Evolutionary conservation across 768 basidiomycete genomes (phyloP), one percentile per base, ranked within the genome.

Genomic region (Lentinula lateritia): DNA sequence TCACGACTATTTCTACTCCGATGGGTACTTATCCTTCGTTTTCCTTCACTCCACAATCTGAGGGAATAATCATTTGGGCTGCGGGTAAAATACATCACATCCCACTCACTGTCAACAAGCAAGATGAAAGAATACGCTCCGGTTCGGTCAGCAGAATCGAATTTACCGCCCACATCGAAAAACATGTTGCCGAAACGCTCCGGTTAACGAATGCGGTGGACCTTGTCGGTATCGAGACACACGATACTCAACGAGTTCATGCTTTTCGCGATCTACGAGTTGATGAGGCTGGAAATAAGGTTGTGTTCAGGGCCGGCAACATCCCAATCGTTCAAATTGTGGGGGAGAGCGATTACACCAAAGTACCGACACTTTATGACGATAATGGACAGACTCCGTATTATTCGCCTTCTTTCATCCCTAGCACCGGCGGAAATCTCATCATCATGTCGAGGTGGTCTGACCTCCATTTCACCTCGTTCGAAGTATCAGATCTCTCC

Each of bases 21-120:
- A 90, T 90, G 87, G 87, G 88, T 10, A 91, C 89, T 43, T 91
- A 91, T 65, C 89, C 89, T 0, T 85, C 87, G 0, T 91, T 88
- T 67, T 79, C 88, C 8, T 90, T 90, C 71, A 80, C 84, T 0
- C 86, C 85, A 0, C 71, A 74, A 16, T 83, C 84, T 62, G 76
- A 80, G 61, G 84, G 82, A 1, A 73, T 90, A 57, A 77, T 90
- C 63, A 85, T 90, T 61, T 90, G 89, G 89, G 86, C 89, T 4
- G 82, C 86, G 1, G 89, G 89, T 2, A 82, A 88, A 61, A 88
- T 90, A 28, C 83, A 84, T 68, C 76, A 74, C 13, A 77, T 90
- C 10, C 88, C 89, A 15, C 72, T 90, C 34, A 64, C 73, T 5
- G 69, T 67, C n/a, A 87, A 88, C 66, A 53, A 65, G 2, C 67